These are phyloP conservation scores for Hericium erinaceus DNA, from an alignment of 768 basidiomycete species.

Conservation along the genomic window DNA sequence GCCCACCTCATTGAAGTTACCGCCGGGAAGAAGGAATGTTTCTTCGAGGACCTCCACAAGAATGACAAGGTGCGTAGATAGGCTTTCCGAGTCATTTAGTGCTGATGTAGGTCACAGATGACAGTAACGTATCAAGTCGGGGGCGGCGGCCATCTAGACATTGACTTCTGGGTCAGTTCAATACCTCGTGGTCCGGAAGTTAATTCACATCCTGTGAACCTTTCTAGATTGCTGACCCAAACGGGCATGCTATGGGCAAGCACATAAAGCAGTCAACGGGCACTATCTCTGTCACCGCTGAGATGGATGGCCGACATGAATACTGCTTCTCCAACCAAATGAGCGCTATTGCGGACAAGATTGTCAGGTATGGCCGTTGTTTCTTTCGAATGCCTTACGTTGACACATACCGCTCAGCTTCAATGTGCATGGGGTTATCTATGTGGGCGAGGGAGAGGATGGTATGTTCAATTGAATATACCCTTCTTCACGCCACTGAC, in stretches of 20 bases:
- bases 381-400: neutral
- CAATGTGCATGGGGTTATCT: conserved; percentile 96
- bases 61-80: conserved; percentile 66
- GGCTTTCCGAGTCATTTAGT: neutral
- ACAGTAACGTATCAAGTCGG: conserved; percentile 99
- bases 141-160: conserved; percentile 92
- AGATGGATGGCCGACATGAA: conserved; percentile 78
- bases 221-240: conserved; percentile 72
- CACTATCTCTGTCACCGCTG: conserved; percentile 77
- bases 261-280: conserved; percentile 87
- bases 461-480: conserved; percentile 35
- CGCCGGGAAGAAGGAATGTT: conserved; percentile 85
- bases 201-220: neutral
- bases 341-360: conserved; percentile 93
- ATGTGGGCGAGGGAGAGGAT: conserved; percentile 66
- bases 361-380: conserved; percentile 59
- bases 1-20: conserved; percentile 68
- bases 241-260: conserved; percentile 56
- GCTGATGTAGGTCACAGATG: conserved; percentile 51
- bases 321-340: conserved; percentile 99
- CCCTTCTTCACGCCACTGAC: too few relatives aligned
- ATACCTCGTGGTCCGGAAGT: neutral
- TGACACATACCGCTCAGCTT: conserved; percentile 45
- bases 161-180: conserved; percentile 84
- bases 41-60: conserved; percentile 88